Conservation (phyloP, 192 early-diverging fungal genomes). For the Coemansia furcata region DNA sequence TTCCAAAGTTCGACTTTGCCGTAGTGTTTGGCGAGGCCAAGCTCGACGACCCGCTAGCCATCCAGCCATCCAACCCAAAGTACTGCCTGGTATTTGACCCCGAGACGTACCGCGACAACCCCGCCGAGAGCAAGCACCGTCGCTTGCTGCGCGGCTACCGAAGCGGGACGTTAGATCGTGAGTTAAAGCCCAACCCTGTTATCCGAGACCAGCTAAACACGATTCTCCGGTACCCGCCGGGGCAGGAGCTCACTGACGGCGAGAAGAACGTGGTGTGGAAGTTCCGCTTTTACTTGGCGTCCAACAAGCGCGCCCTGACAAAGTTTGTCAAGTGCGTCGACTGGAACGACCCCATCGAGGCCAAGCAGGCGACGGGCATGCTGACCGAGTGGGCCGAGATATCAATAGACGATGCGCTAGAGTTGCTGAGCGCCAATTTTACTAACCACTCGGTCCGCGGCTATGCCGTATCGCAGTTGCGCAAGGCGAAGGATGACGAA, state of each 20-base stretch:
- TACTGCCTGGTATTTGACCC: slow-evolving; percentile 73
- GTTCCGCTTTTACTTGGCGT: slow-evolving; percentile 91
- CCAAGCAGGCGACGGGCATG: slow-evolving; percentile 87
- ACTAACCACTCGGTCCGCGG: slow-evolving; percentile 75
- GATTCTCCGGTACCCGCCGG: slow-evolving; percentile 91
- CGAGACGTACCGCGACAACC: slow-evolving; percentile 88
- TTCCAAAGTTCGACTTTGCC: slow-evolving; percentile 96
- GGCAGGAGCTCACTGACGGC: slow-evolving; percentile 73
- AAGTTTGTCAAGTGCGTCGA: slow-evolving; percentile 97
- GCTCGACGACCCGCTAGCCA: slow-evolving; percentile 41
- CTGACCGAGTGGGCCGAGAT: slow-evolving; percentile 87
- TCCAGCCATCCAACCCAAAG: slow-evolving; percentile 33
- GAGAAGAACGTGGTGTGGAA: slow-evolving; percentile 99
- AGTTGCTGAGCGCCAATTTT: slow-evolving; percentile 88
- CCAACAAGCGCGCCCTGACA: slow-evolving; percentile 92
- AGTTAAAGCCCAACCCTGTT: slow-evolving; percentile 96
- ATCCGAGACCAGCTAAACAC: slow-evolving; percentile 93
- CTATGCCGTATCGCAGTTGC: slow-evolving; percentile 86
- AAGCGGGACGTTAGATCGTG: slow-evolving; percentile 85
- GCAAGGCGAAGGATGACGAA: slow-evolving; percentile 94
- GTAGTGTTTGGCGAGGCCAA: slow-evolving; percentile 83
- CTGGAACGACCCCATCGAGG: slow-evolving; percentile 91
- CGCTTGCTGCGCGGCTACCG: slow-evolving; percentile 85
- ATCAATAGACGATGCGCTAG: slow-evolving; percentile 93
- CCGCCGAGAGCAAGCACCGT: slow-evolving; percentile 92